Percentiles rank a stretch among this genome's conserved stretches.
Evolutionary conservation across 352 stramenopile species (phyloP).

Genomic region (Globisporangium abappressorium): DNA sequence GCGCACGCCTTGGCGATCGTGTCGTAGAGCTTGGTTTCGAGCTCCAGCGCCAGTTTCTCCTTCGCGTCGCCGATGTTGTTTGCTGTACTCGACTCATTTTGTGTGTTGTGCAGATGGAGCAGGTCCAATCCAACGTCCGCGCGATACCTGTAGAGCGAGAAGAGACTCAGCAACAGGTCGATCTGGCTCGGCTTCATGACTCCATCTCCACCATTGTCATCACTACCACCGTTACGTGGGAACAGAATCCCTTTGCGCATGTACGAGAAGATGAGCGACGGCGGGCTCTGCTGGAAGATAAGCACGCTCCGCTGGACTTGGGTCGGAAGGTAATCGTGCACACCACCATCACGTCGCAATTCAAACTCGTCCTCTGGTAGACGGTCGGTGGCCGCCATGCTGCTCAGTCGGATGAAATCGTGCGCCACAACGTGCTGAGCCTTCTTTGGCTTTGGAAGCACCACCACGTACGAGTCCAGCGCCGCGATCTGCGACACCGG

Average conservation of each 20-base stretch:
- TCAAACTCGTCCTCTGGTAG: constrained; percentile 62
- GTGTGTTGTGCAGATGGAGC: constrained; percentile 23
- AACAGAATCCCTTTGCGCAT: constrained; percentile 41
- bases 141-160: constrained; percentile 84
- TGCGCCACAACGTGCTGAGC: constrained; percentile 6
- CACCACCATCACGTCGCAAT: constrained; percentile 22
- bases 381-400: constrained; percentile 38
- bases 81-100: neutral
- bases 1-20: constrained; percentile 66
- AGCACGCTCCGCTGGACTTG: constrained; percentile 34
- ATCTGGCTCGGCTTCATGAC: constrained; percentile 50
- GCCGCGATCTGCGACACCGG: constrained; percentile 58
- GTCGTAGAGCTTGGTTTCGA: constrained; percentile 80
- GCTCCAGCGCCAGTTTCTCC: constrained; percentile 49
- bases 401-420: constrained; percentile 43
- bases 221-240: neutral
- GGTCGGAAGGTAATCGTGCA: neutral
- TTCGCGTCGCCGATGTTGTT: constrained; percentile 29
- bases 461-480: constrained; percentile 72
- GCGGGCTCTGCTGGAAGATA: constrained; percentile 75
- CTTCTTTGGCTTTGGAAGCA: constrained; percentile 40
- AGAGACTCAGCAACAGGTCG: constrained; percentile 76
- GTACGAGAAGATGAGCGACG: constrained; percentile 67
- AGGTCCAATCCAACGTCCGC: constrained; percentile 68
- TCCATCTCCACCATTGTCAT: constrained; percentile 1